Evolutionary conservation across 192 early-diverging fungal genomes (phyloP).

Genomic region (Mortierella hygrophila): DNA sequence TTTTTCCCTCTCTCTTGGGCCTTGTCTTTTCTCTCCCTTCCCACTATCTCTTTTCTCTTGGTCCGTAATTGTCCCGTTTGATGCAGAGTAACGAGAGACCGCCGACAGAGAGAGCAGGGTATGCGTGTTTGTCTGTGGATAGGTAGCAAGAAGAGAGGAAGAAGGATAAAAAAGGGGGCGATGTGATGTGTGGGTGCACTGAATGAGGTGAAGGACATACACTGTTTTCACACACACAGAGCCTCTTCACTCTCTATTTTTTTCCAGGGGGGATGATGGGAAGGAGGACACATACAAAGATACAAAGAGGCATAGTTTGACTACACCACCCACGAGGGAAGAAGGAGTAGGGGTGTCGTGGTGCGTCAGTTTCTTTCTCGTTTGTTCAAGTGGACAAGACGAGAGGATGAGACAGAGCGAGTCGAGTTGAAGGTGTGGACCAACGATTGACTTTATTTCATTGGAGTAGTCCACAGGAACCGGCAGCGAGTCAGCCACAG

Average conservation of each 20-base stretch:
- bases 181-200: background rate
- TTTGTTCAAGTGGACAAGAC: background rate
- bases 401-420: background rate
- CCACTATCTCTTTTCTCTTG: background rate
- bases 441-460: too few relatives aligned
- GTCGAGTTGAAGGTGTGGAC: background rate
- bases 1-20: conserved; percentile 1
- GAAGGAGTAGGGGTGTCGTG: background rate
- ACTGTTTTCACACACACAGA: background rate
- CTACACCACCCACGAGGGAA: background rate
- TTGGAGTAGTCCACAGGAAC: too few relatives aligned
- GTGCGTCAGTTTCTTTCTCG: background rate
- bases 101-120: too few relatives aligned
- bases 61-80: conserved; percentile 5
- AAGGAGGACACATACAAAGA: background rate
- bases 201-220: background rate
- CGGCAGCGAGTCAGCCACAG: too few relatives aligned
- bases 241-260: background rate
- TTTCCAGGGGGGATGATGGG: background rate
- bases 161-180: background rate
- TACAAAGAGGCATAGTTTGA: background rate
- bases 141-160: background rate
- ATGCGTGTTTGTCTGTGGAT: background rate
- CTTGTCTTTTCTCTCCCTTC: too few relatives aligned
- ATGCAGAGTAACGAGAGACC: background rate